Evolutionary conservation across 306 rosid genomes (phyloP), one percentile per base, ranked within the genome.

Genomic region (Malus fusca): DNA sequence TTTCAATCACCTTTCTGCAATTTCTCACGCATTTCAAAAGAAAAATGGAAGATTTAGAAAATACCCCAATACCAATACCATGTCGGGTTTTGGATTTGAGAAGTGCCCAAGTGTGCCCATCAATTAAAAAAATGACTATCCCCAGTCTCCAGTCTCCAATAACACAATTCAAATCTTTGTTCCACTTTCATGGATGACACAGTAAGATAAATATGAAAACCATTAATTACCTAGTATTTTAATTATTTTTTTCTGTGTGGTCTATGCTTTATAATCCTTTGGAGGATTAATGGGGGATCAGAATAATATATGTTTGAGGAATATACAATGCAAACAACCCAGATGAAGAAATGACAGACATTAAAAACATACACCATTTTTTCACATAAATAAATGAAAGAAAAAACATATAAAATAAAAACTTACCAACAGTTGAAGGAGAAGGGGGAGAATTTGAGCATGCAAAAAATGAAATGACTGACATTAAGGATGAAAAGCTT

Each of bases 381-480:
- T 58, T 25, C 43, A 25, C 58, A 59, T 73, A 40, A 40, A 59
- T 59, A 73, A 73, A 40, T 62, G 60, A 59, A 44, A 42, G 18
- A 43, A 10, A 40, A 43, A 43, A 11, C 13, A 73, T 40, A 73
- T 40, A 17, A 17, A 30, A 60, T 17, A 59, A 73, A 71, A 73
- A 40, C 77, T 73, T 60, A 73, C 77, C 68, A 73, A 59, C 58
- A n/a, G 42, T 75, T 85, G 81, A 59, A 26, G 23, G 64, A 52
- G 44, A 71, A 71, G 82, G 30, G 30, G 76, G 62, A 62, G 89
- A 66, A 42, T 30, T 63, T 65, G 84, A 78, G 73, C 62, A 73
- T 76, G 73, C 73, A 73, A 82, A 73, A 82, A 82, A 82, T 76
- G 82, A 79, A 69, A 87, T 78, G 87, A 82, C 63, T 78, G 87